Evolutionary conservation across 768 basidiomycete species (phyloP).

Genomic region (Mycena rebaudengoi): DNA sequence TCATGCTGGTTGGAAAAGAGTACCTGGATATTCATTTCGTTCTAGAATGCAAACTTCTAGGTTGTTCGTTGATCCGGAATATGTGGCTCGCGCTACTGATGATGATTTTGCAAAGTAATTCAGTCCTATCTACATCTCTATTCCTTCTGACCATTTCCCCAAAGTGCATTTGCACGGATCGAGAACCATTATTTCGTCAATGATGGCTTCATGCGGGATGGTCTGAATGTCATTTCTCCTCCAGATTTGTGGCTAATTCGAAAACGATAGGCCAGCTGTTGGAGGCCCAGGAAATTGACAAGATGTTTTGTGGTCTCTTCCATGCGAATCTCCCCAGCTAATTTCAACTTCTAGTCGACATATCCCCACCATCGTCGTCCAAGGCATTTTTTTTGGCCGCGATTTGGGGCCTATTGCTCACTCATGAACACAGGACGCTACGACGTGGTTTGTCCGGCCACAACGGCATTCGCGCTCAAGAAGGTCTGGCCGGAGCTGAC

Average conservation of each 20-base stretch:
- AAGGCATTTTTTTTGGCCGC: no score
- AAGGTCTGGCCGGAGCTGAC: constrained; percentile 85
- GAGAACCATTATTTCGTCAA: constrained; percentile 95
- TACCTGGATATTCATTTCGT: neutral
- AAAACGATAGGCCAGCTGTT: constrained; percentile 90
- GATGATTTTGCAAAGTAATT: constrained; percentile 83
- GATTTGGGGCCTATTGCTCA: no score
- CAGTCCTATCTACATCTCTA: constrained; percentile 30
- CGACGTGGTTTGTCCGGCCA: constrained; percentile 88
- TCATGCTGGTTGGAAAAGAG: neutral
- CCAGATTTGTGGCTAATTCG: no score
- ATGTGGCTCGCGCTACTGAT: constrained; percentile 72
- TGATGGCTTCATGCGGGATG: constrained; percentile 86
- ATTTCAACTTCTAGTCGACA: constrained; percentile 68
- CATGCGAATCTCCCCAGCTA: neutral
- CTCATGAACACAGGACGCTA: no score
- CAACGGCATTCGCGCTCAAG: constrained; percentile 83
- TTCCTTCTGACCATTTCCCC: constrained; percentile 2
- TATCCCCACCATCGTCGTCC: constrained; percentile 84
- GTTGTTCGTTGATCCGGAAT: constrained; percentile 72
- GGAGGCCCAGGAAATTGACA: constrained; percentile 84
- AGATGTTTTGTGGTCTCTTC: constrained; percentile 65
- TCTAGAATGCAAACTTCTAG: constrained; percentile 84
- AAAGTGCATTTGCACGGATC: constrained; percentile 86
- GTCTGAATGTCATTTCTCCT: no score